Conservation (phyloP, 176 grass and related monocot species). For the Otatea glauca region DNA sequence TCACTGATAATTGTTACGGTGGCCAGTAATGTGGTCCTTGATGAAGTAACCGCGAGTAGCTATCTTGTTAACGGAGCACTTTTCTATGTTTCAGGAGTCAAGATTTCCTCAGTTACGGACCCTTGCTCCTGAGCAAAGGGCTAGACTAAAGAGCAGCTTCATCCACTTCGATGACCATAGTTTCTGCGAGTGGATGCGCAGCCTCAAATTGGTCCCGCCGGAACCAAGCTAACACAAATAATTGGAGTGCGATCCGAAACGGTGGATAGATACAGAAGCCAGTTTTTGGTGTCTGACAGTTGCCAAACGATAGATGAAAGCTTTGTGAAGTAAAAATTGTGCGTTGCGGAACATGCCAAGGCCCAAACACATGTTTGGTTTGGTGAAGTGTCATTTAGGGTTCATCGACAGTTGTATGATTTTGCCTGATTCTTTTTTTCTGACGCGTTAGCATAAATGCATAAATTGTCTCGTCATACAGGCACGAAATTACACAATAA, state of each 20-base stretch:
- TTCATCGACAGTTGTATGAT: slow-evolving; percentile 40
- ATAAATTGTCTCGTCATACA: slow-evolving; percentile 25
- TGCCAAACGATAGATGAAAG: slow-evolving; percentile 44
- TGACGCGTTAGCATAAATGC: slow-evolving; percentile 6
- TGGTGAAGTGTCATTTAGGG: slow-evolving; percentile 27
- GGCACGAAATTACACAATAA: slow-evolving; percentile 37
- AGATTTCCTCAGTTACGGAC: slow-evolving; percentile 84
- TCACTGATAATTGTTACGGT: background rate
- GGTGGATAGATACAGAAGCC: slow-evolving; percentile 27
- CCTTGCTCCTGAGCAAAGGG: slow-evolving; percentile 69
- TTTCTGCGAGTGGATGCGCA: slow-evolving; percentile 99
- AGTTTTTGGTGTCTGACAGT: slow-evolving; percentile 1
- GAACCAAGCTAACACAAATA: slow-evolving; percentile 70
- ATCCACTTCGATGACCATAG: slow-evolving; percentile 89
- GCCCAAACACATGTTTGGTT: slow-evolving; percentile 27
- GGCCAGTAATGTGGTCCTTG: background rate
- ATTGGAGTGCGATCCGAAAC: background rate
- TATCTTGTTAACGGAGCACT: slow-evolving; percentile 20
- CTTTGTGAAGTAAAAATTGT: slow-evolving; percentile 27
- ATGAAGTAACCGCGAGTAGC: background rate
- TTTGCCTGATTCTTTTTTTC: slow-evolving; percentile 44
- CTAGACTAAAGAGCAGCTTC: slow-evolving; percentile 89
- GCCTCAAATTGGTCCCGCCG: slow-evolving; percentile 86
- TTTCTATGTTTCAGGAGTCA: slow-evolving; percentile 71
- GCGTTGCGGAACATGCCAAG: background rate